Percentiles rank a stretch among this genome's conserved stretches.
phyloP scores from a whole-genome alignment of 495 filamentous ascomycete species.

The Aspergillus carlsbadensis region DNA sequence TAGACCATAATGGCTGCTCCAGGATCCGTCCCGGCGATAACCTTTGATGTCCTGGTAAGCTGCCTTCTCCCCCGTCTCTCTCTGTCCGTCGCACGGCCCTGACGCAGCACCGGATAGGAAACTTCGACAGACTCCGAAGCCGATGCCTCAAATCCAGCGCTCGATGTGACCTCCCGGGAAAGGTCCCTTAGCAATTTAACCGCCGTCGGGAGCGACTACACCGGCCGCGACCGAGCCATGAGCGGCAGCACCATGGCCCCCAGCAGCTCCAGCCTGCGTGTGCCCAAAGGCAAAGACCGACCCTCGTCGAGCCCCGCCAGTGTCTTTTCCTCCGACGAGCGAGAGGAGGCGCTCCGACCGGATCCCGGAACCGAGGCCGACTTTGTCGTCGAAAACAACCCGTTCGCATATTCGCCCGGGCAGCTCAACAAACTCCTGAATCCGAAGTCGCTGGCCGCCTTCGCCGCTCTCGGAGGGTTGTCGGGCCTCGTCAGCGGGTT shows the following conservation, averaged over 20 bases:
- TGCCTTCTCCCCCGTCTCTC: not conserved
- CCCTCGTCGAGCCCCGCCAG: slow-evolving; percentile 2
- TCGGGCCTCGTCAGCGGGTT: slow-evolving; percentile 76
- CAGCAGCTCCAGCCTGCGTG: slow-evolving; percentile 5
- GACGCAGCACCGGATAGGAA: not conserved
- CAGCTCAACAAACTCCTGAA: slow-evolving; percentile 46
- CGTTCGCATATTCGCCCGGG: slow-evolving; percentile 14
- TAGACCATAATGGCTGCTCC: not conserved
- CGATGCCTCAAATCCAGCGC: not conserved
- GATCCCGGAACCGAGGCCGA: slow-evolving; percentile 70
- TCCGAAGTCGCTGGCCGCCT: slow-evolving; percentile 76
- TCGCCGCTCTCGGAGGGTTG: slow-evolving; percentile 78
- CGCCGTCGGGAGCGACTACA: slow-evolving; percentile 8
- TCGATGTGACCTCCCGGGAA: not conserved
- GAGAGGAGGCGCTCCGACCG: slow-evolving; percentile 60
- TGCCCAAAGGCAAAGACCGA: slow-evolving; percentile 6
- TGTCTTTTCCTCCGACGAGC: slow-evolving; percentile 14
- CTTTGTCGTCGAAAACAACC: slow-evolving; percentile 62
- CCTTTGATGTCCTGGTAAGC: slow-evolving; percentile 16
- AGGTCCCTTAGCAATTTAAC: slow-evolving; percentile 17
- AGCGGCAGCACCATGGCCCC: slow-evolving; percentile 22
- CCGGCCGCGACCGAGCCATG: slow-evolving; percentile 18
- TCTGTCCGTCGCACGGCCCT: not conserved
- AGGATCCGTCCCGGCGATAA: slow-evolving; percentile 15
- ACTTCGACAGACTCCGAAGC: not conserved